A percentile compares a stretch with the other conserved stretches of the same genome.
These are phyloP conservation scores for Ajuga reptans DNA, from an alignment of 305 asterid species.

Conservation along the genomic window DNA sequence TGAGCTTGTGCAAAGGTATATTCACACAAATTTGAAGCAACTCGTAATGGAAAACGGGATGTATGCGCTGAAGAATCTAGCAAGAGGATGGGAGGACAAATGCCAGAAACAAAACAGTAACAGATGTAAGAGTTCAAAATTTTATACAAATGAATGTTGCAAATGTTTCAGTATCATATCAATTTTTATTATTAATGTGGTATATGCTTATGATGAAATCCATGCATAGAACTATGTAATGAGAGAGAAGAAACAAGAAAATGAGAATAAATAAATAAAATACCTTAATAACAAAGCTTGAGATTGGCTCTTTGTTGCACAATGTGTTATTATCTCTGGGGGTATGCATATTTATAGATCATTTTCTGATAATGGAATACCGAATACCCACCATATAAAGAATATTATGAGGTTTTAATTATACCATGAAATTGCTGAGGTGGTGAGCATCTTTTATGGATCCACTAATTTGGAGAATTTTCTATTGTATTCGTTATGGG, in stretches of 20 bases:
- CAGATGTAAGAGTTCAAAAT: neutral
- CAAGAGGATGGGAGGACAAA: neutral
- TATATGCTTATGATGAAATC: conserved; percentile 23
- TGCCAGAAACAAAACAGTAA: neutral
- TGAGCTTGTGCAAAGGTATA: neutral
- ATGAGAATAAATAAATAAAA: neutral
- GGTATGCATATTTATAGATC: conserved; percentile 28
- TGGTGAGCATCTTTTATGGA: conserved; percentile 22
- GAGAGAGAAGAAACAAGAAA: conserved; percentile 11
- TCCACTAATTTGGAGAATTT: conserved; percentile 23
- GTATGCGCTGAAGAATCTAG: neutral
- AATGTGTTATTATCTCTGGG: conserved; percentile 17
- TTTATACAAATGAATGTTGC: neutral
- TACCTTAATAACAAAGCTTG: conserved; percentile 26
- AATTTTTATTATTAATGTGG: neutral
- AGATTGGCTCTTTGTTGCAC: conserved; percentile 21
- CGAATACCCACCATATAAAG: conserved; percentile 28
- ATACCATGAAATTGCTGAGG: conserved; percentile 29
- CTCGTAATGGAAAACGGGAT: neutral
- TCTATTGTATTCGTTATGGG: conserved; percentile 18
- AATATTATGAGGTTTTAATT: conserved; percentile 23
- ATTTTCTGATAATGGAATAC: conserved; percentile 24
- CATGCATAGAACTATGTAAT: conserved; percentile 11
- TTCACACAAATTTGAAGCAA: neutral
- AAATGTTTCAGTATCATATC: neutral